phyloP scores from a whole-genome alignment of 2,329 filamentous ascomycete species.

The Penicillium sp. region DNA sequence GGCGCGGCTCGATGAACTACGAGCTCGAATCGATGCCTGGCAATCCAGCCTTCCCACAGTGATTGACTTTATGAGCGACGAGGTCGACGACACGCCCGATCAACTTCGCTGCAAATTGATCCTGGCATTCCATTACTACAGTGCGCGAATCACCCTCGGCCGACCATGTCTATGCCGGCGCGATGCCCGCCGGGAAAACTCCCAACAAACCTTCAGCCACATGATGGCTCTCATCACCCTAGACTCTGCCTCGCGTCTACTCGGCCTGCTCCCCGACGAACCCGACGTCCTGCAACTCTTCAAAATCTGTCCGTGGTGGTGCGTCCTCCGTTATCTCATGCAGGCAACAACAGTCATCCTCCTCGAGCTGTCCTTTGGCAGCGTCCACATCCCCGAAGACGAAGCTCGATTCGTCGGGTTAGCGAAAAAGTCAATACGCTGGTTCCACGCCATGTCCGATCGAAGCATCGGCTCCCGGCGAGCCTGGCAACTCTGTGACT shows the following conservation, averaged over 20 bases:
- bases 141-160: constrained; percentile 45
- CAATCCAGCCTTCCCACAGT: constrained; percentile 38
- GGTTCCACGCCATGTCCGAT: constrained; percentile 46
- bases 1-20: constrained; percentile 39
- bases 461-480: constrained; percentile 41
- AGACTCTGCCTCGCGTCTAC: constrained; percentile 41
- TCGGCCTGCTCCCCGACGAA: constrained; percentile 45
- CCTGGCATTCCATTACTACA: constrained; percentile 48
- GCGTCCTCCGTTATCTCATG: constrained; percentile 49
- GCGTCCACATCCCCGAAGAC: constrained; percentile 45
- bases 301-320: constrained; percentile 47
- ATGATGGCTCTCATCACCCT: constrained; percentile 42
- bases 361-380: constrained; percentile 48
- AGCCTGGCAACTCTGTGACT: constrained; percentile 46
- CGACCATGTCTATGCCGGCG: constrained; percentile 49
- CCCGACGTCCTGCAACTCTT: constrained; percentile 45
- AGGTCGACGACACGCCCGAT: constrained; percentile 31
- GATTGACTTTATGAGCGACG: constrained; percentile 41
- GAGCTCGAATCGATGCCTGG: constrained; percentile 43
- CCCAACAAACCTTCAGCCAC: constrained; percentile 39
- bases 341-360: constrained; percentile 49
- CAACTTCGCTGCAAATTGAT: constrained; percentile 43
- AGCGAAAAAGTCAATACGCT: constrained; percentile 47
- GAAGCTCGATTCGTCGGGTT: constrained; percentile 38
- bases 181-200: constrained; percentile 35